A percentile compares a stretch with the other conserved stretches of the same genome.
Conservation (phyloP, 768 basidiomycete genomes). For the Tylopilus rubrobrunneus region DNA sequence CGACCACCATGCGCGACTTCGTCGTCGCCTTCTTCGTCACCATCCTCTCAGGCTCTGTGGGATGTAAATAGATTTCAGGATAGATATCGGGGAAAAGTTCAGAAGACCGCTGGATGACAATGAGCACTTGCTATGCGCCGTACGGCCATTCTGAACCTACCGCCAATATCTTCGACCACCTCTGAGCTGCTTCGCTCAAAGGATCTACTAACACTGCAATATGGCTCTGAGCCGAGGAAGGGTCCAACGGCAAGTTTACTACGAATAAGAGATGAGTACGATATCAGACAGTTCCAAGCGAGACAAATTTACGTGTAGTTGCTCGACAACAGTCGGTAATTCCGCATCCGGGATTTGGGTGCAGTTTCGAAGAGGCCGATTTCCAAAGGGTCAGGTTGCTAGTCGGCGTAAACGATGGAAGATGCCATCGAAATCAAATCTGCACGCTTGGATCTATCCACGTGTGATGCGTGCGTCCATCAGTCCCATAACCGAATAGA, state of each 20-base stretch:
- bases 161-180: constrained; percentile 76
- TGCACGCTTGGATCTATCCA: constrained; percentile 48
- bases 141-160: constrained; percentile 35
- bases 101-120: constrained; percentile 7
- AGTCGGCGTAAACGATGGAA: constrained; percentile 68
- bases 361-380: constrained; percentile 68
- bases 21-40: constrained; percentile 57
- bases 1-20: constrained; percentile 53
- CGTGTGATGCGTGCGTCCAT: neutral
- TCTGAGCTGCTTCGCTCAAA: constrained; percentile 78
- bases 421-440: constrained; percentile 62
- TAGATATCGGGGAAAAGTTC: constrained; percentile 58
- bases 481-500: neutral
- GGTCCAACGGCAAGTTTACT: constrained; percentile 71
- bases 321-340: constrained; percentile 57
- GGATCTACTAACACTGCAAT: constrained; percentile 80
- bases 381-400: constrained; percentile 70
- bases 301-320: constrained; percentile 56
- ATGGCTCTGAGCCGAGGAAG: constrained; percentile 60
- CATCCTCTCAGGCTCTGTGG: constrained; percentile 63
- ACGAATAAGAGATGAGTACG: constrained; percentile 1
- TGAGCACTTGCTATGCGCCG: neutral
- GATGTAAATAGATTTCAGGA: constrained; percentile 79
- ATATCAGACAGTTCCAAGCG: neutral
- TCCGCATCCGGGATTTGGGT: constrained; percentile 52